phyloP scores from a whole-genome alignment of 2,329 filamentous ascomycete species.

The Coniochaeta sp. region DNA sequence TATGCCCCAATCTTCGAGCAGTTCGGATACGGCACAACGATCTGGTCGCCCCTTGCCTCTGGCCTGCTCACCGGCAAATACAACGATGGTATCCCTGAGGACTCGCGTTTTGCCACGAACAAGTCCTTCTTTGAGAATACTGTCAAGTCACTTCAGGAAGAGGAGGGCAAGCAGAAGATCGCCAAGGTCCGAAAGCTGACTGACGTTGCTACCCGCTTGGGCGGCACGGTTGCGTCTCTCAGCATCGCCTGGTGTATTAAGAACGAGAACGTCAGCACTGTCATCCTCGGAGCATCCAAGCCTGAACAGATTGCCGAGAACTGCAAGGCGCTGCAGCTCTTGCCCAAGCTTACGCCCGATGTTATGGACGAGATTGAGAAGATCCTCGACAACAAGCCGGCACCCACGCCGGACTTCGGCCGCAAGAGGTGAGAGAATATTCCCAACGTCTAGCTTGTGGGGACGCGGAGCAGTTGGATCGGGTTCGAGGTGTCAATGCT shows the following conservation, averaged over 20 bases:
- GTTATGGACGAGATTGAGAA: slow-evolving; percentile 50
- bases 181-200: slow-evolving; percentile 51
- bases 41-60: slow-evolving; percentile 49
- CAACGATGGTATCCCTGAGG: slow-evolving; percentile 31
- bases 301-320: slow-evolving; percentile 53
- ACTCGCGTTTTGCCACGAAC: slow-evolving; percentile 50
- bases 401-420: slow-evolving; percentile 10
- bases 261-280: slow-evolving; percentile 52
- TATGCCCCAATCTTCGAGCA: slow-evolving; percentile 53
- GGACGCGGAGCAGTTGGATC: neutral
- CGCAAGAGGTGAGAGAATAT: slow-evolving; percentile 12
- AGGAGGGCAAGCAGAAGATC: slow-evolving; percentile 42
- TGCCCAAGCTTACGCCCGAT: slow-evolving; percentile 50
- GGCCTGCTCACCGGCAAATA: slow-evolving; percentile 62
- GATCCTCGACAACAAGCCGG: slow-evolving; percentile 21
- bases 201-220: slow-evolving; percentile 57
- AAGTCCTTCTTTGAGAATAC: slow-evolving; percentile 43
- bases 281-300: slow-evolving; percentile 53
- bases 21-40: slow-evolving; percentile 52
- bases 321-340: slow-evolving; percentile 39
- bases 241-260: slow-evolving; percentile 55
- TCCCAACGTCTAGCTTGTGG: neutral
- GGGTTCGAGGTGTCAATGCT: neutral
- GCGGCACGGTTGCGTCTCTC: slow-evolving; percentile 43
- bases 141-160: slow-evolving; percentile 40